Evolutionary conservation across 176 grass and related monocot species (phyloP), one percentile per base, ranked within the genome.

Genomic region (Oryza glumipatula): DNA sequence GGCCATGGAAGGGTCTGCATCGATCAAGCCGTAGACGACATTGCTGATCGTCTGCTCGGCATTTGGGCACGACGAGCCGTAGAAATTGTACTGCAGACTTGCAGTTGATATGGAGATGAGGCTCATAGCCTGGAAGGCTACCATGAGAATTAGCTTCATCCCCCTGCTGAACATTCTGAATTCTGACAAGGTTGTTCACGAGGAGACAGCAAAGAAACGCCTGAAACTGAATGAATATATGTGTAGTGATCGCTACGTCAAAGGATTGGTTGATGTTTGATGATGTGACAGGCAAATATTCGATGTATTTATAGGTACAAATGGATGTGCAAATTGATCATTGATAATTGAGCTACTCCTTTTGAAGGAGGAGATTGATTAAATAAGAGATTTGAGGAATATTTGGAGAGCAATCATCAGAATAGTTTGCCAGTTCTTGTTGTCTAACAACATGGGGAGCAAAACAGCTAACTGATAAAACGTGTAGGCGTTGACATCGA

Each of bases 31-130:
- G 5, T 82, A 5, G 48, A 86, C 86, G 0, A 56, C 14, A 65
- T 83, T 81, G 69, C 30, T 88, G 38, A 92, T 44, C 5, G 67
- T 92, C 32, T 45, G 14, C 86, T 92, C 86, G 0, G 83, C 86
- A 4, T 30, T 72, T 9, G 90, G 69, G 74, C 90, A 92, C 12
- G 79, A 80, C 11, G 76, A 74, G 6, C 64, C 56, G 61, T 92
- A 92, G 86, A 79, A 88, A 32, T 83, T 28, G 49, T 83, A 73
- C 19, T 83, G 60, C 48, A 92, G 63, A 33, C 19, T 63, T 49
- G 85, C 79, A 70, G 48, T 61, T 5, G 85, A 82, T 65, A 82
- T 33, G 35, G 63, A 48, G 71, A 82, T 36, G 47, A 74, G 28
- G 2, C 44, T 45, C 3, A 71, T 68, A 33, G 78, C 70, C 41